These are phyloP conservation scores for Dalbergia cochinchinensis DNA, from an alignment of 306 rosid species.

Conservation along the genomic window DNA sequence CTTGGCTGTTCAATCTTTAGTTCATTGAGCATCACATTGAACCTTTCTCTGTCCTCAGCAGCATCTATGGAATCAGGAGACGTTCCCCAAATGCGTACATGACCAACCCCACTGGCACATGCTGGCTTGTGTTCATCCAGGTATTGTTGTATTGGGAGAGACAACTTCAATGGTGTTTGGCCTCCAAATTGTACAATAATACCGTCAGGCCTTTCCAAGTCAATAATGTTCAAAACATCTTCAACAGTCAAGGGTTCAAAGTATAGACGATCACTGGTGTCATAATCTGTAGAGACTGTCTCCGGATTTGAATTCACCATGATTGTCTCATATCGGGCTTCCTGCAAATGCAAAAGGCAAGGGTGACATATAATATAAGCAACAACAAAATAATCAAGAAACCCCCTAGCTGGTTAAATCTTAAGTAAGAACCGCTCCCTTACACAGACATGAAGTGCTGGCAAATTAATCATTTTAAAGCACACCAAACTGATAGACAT, in stretches of 20 bases:
- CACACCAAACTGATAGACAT: constrained; percentile 23
- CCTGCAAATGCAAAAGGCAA: constrained; percentile 61
- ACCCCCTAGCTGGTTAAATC: background rate
- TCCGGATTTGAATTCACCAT: constrained; percentile 99
- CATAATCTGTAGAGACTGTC: constrained; percentile 96
- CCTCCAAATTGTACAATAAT: constrained; percentile 99
- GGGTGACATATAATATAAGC: background rate
- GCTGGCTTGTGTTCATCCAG: constrained; percentile 80
- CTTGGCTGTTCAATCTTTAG: constrained; percentile 93
- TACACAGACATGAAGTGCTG: background rate
- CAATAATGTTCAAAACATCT: constrained; percentile 88
- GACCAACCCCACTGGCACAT: constrained; percentile 74
- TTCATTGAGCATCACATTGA: constrained; percentile 80
- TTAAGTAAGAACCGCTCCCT: constrained; percentile 29
- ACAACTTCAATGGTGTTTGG: constrained; percentile 92
- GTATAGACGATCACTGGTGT: constrained; percentile 95
- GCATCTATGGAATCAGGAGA: constrained; percentile 95
- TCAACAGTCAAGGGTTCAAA: constrained; percentile 93
- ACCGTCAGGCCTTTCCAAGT: constrained; percentile 95
- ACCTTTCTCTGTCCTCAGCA: constrained; percentile 97
- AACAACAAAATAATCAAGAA: background rate
- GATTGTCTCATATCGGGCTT: constrained; percentile 93
- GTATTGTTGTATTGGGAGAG: constrained; percentile 86
- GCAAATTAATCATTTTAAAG: constrained; percentile 5
- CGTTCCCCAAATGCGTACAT: constrained; percentile 93